A percentile compares a stretch with the other conserved stretches of the same genome.
Evolutionary conservation across 2,329 filamentous ascomycete genomes (phyloP).

Genomic region (Calonectria pteridis): DNA sequence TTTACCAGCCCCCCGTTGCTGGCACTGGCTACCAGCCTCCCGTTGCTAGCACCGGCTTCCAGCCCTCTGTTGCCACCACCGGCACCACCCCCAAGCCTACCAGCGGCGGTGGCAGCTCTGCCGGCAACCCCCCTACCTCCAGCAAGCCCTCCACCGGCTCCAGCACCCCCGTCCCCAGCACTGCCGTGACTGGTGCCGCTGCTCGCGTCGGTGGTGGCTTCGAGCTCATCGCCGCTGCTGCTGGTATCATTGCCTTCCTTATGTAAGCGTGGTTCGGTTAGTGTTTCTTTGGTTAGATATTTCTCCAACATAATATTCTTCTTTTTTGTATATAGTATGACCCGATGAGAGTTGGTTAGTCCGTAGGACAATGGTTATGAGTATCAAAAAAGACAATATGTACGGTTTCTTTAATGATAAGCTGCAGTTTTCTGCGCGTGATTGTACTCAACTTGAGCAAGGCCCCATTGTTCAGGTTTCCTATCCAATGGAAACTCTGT

Average conservation of each 20-base stretch:
- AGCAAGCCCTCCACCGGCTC: constrained; percentile 18
- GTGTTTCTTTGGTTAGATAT: constrained; percentile 36
- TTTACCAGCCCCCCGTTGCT: neutral
- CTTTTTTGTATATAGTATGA: constrained; percentile 46
- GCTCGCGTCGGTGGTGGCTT: constrained; percentile 47
- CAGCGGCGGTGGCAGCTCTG: constrained; percentile 9
- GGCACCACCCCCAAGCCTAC: neutral
- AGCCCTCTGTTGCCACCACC: neutral
- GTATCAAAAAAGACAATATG: constrained; percentile 33
- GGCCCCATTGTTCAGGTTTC: neutral
- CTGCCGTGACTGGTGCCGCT: constrained; percentile 46
- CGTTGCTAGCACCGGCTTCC: neutral
- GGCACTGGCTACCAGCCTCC: neutral
- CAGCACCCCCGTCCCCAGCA: neutral
- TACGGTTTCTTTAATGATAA: constrained; percentile 17
- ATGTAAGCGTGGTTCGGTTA: constrained; percentile 47
- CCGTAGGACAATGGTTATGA: constrained; percentile 44
- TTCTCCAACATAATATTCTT: constrained; percentile 44
- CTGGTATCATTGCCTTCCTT: constrained; percentile 49
- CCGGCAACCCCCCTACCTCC: neutral
- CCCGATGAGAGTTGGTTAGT: constrained; percentile 40
- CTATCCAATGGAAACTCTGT: no score
- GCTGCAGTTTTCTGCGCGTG: neutral
- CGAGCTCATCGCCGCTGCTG: constrained; percentile 47
- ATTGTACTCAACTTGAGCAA: neutral